Base-by-base conservation (phyloP, 495 filamentous ascomycete species). In the Aspergillus heteromorphus region DNA sequence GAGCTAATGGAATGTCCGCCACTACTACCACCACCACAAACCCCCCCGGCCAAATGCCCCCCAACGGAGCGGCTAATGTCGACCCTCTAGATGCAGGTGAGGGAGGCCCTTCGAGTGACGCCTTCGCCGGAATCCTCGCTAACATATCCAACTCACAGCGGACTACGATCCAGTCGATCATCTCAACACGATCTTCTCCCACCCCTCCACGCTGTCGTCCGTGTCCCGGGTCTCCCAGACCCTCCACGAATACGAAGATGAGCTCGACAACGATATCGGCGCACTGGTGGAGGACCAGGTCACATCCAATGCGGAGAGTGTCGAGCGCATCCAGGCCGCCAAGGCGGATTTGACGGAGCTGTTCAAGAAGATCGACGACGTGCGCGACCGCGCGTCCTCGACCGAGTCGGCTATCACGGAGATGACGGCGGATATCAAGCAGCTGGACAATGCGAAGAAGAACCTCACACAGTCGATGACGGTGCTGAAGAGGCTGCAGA, bases 341-440 rank as follows among this genome's bases (percentile, higher is more conserved):
- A 91, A 97, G 71, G 82, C 83, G 14, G 93, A 97, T 72, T 80
- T 99, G 49, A 85, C 86, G 6, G 83, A 87, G 51, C 82, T 99
- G 41, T 95, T 99, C 78, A 86, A 86, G 64, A 96, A 93, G 74
- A 96, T 99, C 67, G 93, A 97, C 71, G 87, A 82, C 57, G 93
- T 99, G 21, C 87, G 95, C 56, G 87, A 86, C 65, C 82, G 92
- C 55, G 93, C 93, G 18, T 80, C 91, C 60, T 84, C 89, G 77
- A 96, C 93, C 10, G 95, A 99, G 73, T 87, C 90, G 63, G 84
- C 91, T 40, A 99, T 99, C 68, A 96, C 92, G 53, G 89, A 92
- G 55, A 99, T 99, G 93, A 99, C 93, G 43, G 92, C 93, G 51
- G 95, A 99, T 65, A 99, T 99, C 70, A 99, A 99, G 72, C 85